phyloP scores from a whole-genome alignment of 192 early-diverging fungal species.

The Backusella tarrabulga region DNA sequence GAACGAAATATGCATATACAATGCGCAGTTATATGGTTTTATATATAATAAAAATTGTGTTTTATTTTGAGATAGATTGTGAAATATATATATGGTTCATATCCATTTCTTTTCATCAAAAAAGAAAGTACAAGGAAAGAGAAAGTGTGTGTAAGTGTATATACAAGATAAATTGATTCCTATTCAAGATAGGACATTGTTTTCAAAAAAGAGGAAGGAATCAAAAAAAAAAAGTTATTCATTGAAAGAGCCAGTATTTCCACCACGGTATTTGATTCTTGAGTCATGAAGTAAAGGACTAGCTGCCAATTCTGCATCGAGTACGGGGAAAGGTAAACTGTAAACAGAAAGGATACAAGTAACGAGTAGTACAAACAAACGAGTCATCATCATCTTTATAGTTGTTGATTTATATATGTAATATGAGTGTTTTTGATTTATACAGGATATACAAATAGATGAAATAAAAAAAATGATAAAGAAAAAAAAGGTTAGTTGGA shows the following conservation, averaged over 20 bases:
- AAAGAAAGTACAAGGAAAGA: too few species aligned
- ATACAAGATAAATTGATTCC: not conserved
- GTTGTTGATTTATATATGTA: not conserved
- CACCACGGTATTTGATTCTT: constrained; percentile 7
- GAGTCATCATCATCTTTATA: not conserved
- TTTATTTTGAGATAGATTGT: too few species aligned
- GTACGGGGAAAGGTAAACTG: constrained; percentile 21
- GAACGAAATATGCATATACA: too few species aligned
- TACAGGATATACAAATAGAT: not conserved
- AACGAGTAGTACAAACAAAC: not conserved
- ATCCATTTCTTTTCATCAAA: too few species aligned
- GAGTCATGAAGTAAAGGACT: constrained; percentile 29
- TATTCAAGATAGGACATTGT: not conserved
- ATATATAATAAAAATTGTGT: too few species aligned
- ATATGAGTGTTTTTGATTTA: not conserved
- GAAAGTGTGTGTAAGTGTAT: too few species aligned
- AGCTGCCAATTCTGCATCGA: constrained; percentile 26
- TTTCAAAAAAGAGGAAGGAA: not conserved
- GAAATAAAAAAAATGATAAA: not conserved
- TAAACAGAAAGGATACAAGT: not conserved
- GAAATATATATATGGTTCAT: too few species aligned
- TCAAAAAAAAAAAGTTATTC: not conserved
- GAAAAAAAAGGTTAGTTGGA: not conserved
- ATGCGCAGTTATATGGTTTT: too few species aligned
- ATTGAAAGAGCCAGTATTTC: not conserved